These are phyloP conservation scores for Suhomyces kunorum DNA, from an alignment of 1,139 yeast genomes.

Conservation along the genomic window DNA sequence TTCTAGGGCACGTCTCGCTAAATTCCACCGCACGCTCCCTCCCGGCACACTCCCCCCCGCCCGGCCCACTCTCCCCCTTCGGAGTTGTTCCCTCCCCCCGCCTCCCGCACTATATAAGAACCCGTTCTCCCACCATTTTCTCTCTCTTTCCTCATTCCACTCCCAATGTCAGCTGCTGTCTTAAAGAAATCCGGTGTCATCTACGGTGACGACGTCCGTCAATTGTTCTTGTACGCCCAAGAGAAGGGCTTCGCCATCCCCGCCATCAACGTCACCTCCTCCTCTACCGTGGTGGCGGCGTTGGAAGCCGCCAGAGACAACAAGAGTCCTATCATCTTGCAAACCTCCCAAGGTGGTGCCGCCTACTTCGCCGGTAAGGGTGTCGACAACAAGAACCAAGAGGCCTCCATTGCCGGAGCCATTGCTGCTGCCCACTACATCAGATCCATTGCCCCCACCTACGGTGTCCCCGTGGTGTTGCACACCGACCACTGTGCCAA, in stretches of 20 bases:
- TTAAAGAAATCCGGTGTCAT: slow-evolving; percentile 94
- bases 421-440: slow-evolving; percentile 98
- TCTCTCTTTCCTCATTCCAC: neutral
- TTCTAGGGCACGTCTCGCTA: too few species aligned
- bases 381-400: slow-evolving; percentile 88
- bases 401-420: slow-evolving; percentile 93
- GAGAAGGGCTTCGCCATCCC: slow-evolving; percentile 95
- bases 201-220: slow-evolving; percentile 96
- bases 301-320: slow-evolving; percentile 97
- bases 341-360: slow-evolving; percentile 99
- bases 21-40: neutral
- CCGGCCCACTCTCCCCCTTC: slow-evolving; percentile 12
- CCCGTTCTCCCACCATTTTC: slow-evolving; percentile 1
- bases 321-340: slow-evolving; percentile 94
- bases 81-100: slow-evolving; percentile 12
- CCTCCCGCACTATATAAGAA: slow-evolving; percentile 8
- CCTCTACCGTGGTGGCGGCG: slow-evolving; percentile 96
- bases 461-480: slow-evolving; percentile 94
- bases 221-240: slow-evolving; percentile 91
- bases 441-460: slow-evolving; percentile 93
- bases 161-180: slow-evolving; percentile 57
- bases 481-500: slow-evolving; percentile 99
- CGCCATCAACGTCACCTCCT: slow-evolving; percentile 96
- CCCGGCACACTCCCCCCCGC: neutral
- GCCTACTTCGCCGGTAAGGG: slow-evolving; percentile 99